Evolutionary conservation across 305 asterid genomes (phyloP), one percentile per base, ranked within the genome.

Genomic region (Fraxinus platypoda): DNA sequence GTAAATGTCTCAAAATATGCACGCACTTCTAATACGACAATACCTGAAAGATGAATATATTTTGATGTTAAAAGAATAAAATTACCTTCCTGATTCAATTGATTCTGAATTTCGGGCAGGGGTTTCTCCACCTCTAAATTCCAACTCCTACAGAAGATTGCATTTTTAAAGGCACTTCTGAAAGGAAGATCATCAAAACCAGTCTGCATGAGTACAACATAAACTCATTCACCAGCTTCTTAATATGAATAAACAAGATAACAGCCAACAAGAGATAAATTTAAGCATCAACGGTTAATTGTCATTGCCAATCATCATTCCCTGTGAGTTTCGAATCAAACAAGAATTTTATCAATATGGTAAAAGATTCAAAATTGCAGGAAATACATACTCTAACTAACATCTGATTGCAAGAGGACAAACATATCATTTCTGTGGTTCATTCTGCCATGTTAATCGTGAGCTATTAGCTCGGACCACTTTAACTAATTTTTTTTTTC

Each of bases 161-260:
- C 98, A 86, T 93, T 82, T 88, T 93, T 94, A 81, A 96, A 96
- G 76, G 98, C 99, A 89, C 98, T 96, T 86, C 87, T 90, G 80
- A 92, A 91, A 70, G 98, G 92, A 74, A 94, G 88, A 84, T 85
- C 92, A 83, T 94, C 98, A 13, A 97, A 87, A 77, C 97, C 98
- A 82, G 88, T 88, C 99, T 96, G 98, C 91, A 89, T 38, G 72
- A 66, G 49, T 68, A 75, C 73, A 72, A 76, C 26, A 86, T 31
- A 46, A 34, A 13, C 68, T 88, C 84, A 35, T 66, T 74, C 78
- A 79, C 35, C 73, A 80, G 68, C 80, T 82, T 28, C 54, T 4
- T 43, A 68, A 31, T 43, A 25, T 4, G 52, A 21, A 23, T 77
- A 46, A 83, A 43, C 79, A 82, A 38, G 77, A 81, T 21, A 52